Evolutionary conservation across 345 rosid genomes (phyloP), one percentile per base, ranked within the genome.

Genomic region (Salix purpurea): DNA sequence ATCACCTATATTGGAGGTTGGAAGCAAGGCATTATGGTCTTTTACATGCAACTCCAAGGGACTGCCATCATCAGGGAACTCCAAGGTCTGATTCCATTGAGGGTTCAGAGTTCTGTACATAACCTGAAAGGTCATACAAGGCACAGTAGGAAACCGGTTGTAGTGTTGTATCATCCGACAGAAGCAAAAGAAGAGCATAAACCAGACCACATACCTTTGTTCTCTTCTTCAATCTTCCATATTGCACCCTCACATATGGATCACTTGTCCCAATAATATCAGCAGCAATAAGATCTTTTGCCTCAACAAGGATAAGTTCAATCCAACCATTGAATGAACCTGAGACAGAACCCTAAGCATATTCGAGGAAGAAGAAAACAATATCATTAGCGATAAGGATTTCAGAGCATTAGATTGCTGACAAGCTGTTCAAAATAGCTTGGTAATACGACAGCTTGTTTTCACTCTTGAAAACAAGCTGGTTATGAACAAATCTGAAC

Each of bases 201-300:
- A 37, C 34, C 26, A 65, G 21, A 12, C 30, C 26, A 50, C 70
- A 76, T 64, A 92, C 99, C 99, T 96, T 96, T 69, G 98, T 93
- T 76, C 89, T 87, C 81, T 79, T 94, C 89, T 88, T 93, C 83
- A 86, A 75, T 82, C 86, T 83, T 74, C 99, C 99, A 70, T 92
- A 96, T 0, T 93, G 96, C 80, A 93, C 95, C 76, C 94, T 89
- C 46, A 96, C 99, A 69, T 92, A 96, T 77, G 99, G 99, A 85
- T 96, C 99, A 72, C 99, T 96, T 30, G 99, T 96, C 74, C 99
- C 99, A 80, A 98, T 83, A 76, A 96, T 84, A 91, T 96, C 99
- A 9, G 98, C 99, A 6, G 95, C 99, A 61, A 91, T 73, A 48
- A 96, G 96, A 69, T 96, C 99, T 79, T 79, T 91, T 1, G 92